Conservation (phyloP, 352 stramenopile species). For the Pythium pyrilobum region DNA sequence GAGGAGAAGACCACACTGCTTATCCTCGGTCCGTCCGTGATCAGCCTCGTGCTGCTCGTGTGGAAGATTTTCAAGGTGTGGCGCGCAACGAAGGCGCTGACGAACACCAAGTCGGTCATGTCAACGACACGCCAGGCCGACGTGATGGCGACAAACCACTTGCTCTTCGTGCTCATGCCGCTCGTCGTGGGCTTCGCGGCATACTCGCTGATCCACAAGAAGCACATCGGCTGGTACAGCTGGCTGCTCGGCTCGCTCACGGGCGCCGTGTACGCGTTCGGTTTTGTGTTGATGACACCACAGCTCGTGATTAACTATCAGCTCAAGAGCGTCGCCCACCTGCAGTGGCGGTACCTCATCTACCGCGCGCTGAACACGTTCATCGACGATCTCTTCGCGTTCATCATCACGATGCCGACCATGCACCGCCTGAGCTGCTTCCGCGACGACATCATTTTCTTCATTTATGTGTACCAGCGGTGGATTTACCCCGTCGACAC, state of each 20-base stretch:
- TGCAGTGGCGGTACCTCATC: conserved; percentile 93
- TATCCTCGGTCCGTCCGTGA: conserved; percentile 73
- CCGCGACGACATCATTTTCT: conserved; percentile 89
- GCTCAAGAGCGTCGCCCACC: conserved; percentile 87
- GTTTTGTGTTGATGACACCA: conserved; percentile 89
- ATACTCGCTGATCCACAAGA: conserved; percentile 82
- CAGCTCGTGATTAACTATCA: conserved; percentile 94
- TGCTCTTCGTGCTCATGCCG: conserved; percentile 71
- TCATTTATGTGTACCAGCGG: conserved; percentile 89
- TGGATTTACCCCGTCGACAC: conserved; percentile 88
- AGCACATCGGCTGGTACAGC: conserved; percentile 75
- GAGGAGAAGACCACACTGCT: conserved; percentile 94
- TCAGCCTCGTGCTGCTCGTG: conserved; percentile 74
- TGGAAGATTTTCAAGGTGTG: conserved; percentile 86
- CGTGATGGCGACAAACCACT: conserved; percentile 76
- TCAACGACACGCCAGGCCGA: conserved; percentile 65
- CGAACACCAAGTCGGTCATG: conserved; percentile 24
- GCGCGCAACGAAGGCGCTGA: conserved; percentile 25
- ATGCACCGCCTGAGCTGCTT: conserved; percentile 88
- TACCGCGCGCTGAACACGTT: conserved; percentile 94
- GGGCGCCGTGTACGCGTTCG: conserved; percentile 86
- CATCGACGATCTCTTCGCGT: conserved; percentile 91
- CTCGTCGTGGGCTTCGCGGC: conserved; percentile 69
- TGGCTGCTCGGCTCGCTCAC: conserved; percentile 87
- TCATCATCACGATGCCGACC: conserved; percentile 90